Evolutionary conservation across 257 asterid species (phyloP), one percentile per base, ranked within the genome.

Genomic region (Handroanthus guayacan): DNA sequence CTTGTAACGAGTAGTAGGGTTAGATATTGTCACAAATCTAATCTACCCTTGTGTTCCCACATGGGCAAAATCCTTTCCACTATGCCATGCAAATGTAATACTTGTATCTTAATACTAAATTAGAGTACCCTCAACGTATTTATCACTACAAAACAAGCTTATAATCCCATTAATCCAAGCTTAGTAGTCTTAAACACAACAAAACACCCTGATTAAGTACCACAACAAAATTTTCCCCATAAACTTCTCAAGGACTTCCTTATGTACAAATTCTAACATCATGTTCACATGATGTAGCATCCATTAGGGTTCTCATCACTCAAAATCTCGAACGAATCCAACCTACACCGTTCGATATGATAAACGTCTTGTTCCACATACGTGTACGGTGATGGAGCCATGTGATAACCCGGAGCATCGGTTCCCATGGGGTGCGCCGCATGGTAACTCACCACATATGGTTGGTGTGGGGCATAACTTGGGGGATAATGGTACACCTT

Each of bases 241-340:
- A 14, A 18, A n/a, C 69, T 52, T 8, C 10, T 17, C 7, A 67
- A 10, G 18, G 14, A 41, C 62, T n/a, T n/a, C 61, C 57, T n/a
- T 14, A 13, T 56, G 34, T 64, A 3, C 48, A 80, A 71, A 80
- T 60, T 18, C 37, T 4, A 48, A 25, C 50, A 60, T 1, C 51
- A 0, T 2, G 3, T 25, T 91, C 89, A 90, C 90, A 92, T 84
- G 57, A 92, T 56, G 67, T 9, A 18, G 77, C 97, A 92, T 61
- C 86, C 92, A 83, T 92, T 87, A 1, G 98, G 97, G 71, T 92
- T 84, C 86, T 90, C 98, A 52, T 25, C 97, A 25, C 98, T 92
- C 87, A 92, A 65, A 67, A 89, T 67, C 80, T 83, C 94, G 74
- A 92, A 86, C n/a, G 92, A 75, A 80, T 82, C 92, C 88, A 84